Base-by-base conservation (phyloP, 2,329 filamentous ascomycete genomes). In the Beauveria australis region DNA sequence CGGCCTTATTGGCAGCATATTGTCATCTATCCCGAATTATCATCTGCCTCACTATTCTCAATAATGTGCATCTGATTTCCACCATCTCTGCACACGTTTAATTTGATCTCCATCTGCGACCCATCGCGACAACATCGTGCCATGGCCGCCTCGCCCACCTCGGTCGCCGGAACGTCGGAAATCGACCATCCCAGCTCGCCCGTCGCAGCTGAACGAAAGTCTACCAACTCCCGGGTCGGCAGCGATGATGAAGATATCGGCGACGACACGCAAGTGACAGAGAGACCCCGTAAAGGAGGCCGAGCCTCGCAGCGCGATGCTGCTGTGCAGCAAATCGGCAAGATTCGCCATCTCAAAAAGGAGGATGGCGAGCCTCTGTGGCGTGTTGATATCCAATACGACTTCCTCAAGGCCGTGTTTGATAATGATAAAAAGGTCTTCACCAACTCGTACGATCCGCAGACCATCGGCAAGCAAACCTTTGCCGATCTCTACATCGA, bases 401-500 rank as follows among this genome's bases (percentile, higher is more conserved):
- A 94, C 73, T 94, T 95, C 68, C 80, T 95, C 66, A 85, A 85
- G 66, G 82, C 86, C 54, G 86, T 95, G 64, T 94, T 95, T 71
- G 87, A 92, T 70, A 83, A 94, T 69, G 81, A 88, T 1, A 72
- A 78, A 57, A 78, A 78, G 64, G 92, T 92, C 70, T 99, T 99
- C 73, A 96, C 91, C 70, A 96, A 96, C 72, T 89, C 89, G 72
- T 96, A 93, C 73, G 92, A 96, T 67, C 73, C 79, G 3, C 74
- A 77, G 7, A 71, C 68, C 53, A 70, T 79, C 19, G 83, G 83
- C 61, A 87, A 88, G 69, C 86, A 89, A 69, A 89, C 84, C 66
- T 99, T 99, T 73, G 92, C 94, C 63, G 92, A 97, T 73, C 85
- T 99, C 63, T 99, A 99, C 76, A 93, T 99, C 69, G 94, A 97